A percentile compares a stretch with the other conserved stretches of the same genome.
Evolutionary conservation across 345 rosid genomes (phyloP).

Genomic region (Syzygium oleosum): DNA sequence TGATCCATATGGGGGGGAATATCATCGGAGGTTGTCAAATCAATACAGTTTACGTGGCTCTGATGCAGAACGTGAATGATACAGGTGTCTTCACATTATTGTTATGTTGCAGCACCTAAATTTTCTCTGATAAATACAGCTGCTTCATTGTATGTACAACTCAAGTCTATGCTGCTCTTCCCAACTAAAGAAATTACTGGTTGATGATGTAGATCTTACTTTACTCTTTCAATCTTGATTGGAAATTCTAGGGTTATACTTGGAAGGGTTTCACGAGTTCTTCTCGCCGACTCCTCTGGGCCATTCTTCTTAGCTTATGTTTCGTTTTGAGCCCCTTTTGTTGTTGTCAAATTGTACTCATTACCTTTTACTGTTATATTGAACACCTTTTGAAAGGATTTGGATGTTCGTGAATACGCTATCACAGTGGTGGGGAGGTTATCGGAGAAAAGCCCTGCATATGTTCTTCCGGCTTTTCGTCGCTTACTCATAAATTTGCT

Average conservation of each 20-base stretch:
- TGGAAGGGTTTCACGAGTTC: background rate
- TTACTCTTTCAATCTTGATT: background rate
- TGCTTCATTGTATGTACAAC: background rate
- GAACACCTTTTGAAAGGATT: slow-evolving; percentile 39
- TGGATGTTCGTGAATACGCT: slow-evolving; percentile 88
- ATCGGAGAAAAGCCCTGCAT: slow-evolving; percentile 96
- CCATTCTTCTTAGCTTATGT: background rate
- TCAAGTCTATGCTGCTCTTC: background rate
- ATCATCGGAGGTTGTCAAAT: background rate
- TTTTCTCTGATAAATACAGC: background rate
- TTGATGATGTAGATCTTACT: background rate
- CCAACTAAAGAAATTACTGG: background rate
- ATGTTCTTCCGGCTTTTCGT: slow-evolving; percentile 98
- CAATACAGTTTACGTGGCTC: background rate
- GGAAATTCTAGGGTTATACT: background rate
- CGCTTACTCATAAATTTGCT: slow-evolving; percentile 94
- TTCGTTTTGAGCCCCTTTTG: background rate
- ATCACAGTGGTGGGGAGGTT: slow-evolving; percentile 92
- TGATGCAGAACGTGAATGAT: background rate
- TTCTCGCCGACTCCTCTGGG: background rate
- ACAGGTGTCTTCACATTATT: background rate
- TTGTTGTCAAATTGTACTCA: background rate
- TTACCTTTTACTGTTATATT: background rate
- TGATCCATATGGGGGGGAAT: background rate
- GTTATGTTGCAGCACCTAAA: background rate